phyloP scores from a whole-genome alignment of 1,284 basidiomycete species.

The Singerocomus rubriflavus region DNA sequence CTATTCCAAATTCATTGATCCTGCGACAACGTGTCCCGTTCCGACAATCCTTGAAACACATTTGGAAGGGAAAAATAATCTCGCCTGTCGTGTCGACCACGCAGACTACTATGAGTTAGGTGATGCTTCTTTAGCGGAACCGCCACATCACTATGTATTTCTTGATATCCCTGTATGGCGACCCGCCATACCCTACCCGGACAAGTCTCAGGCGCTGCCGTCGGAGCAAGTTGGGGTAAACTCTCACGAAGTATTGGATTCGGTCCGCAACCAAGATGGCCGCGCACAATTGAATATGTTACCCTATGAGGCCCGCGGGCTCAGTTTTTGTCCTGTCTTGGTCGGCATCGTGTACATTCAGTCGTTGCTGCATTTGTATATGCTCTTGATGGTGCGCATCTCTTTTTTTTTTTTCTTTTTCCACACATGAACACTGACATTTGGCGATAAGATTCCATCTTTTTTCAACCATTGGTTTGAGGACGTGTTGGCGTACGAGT shows the following conservation, averaged over 20 bases:
- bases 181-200: neutral
- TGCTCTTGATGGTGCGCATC: slow-evolving; percentile 22
- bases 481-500: slow-evolving; percentile 15
- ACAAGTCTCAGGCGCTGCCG: neutral
- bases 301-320: slow-evolving; percentile 10
- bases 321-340: slow-evolving; percentile 24
- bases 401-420: neutral
- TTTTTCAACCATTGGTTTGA: slow-evolving; percentile 24
- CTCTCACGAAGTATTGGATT: neutral
- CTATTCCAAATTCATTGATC: neutral
- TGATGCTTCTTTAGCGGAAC: neutral
- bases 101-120: neutral
- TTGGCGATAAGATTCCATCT: slow-evolving; percentile 17
- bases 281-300: neutral
- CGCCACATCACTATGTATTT: neutral
- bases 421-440: neutral
- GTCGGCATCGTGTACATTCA: slow-evolving; percentile 13
- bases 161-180: slow-evolving; percentile 2
- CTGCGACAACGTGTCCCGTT: slow-evolving; percentile 8
- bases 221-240: neutral
- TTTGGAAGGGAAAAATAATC: neutral
- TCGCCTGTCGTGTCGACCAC: slow-evolving; percentile 4
- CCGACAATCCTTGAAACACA: slow-evolving; percentile 5
- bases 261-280: slow-evolving; percentile 2
- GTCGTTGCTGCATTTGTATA: slow-evolving; percentile 23